Percentiles rank a stretch among this genome's conserved stretches.
Conservation (phyloP, 495 filamentous ascomycete species). For the Haplographium delicatum region DNA sequence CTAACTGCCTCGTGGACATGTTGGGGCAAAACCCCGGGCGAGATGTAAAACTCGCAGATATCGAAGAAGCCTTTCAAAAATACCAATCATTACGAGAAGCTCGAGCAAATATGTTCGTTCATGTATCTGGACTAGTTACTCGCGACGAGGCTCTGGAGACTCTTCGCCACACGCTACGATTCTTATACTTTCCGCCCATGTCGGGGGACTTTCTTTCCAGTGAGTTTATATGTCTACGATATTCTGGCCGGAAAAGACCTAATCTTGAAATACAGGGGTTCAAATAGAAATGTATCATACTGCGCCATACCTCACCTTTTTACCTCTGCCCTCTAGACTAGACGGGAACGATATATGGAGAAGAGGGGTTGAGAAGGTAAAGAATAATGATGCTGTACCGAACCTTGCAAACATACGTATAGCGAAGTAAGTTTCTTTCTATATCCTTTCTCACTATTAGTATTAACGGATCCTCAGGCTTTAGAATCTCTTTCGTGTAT, state of each 20-base stretch:
- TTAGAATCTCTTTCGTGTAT: no score
- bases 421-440: no score
- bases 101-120: slow-evolving; percentile 6
- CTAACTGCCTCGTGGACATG: slow-evolving; percentile 22
- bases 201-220: slow-evolving; percentile 10
- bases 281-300: slow-evolving; percentile 15
- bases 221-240: background rate
- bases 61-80: slow-evolving; percentile 1
- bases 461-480: no score
- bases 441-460: no score
- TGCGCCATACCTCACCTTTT: slow-evolving; percentile 11
- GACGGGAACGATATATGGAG: slow-evolving; percentile 2
- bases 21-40: background rate
- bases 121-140: slow-evolving; percentile 7
- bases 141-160: slow-evolving; percentile 10
- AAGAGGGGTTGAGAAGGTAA: slow-evolving; percentile 5
- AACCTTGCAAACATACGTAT: no score
- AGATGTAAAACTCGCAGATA: background rate
- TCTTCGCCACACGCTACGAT: slow-evolving; percentile 7
- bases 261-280: slow-evolving; percentile 4
- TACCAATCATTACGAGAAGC: slow-evolving; percentile 8
- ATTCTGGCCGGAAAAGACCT: background rate
- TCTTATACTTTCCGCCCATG: slow-evolving; percentile 8
- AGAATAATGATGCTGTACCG: background rate
- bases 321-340: slow-evolving; percentile 2